These are phyloP conservation scores for Aspergillus indologenus DNA, from an alignment of 495 filamentous ascomycete species.

Conservation along the genomic window DNA sequence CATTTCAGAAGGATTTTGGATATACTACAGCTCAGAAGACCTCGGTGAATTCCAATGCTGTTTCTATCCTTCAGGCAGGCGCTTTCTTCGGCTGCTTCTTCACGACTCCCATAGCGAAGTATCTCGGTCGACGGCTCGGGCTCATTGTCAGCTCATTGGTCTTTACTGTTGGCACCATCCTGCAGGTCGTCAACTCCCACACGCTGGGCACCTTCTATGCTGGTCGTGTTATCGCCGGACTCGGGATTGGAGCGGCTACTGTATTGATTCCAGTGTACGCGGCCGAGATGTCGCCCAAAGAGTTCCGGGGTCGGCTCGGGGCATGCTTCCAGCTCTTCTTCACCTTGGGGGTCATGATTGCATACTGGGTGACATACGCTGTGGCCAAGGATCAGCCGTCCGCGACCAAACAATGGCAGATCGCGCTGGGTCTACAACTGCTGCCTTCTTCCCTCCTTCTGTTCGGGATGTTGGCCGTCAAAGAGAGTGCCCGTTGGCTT, in stretches of 20 bases:
- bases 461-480: conserved; percentile 43
- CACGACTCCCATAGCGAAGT: conserved; percentile 42
- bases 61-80: conserved; percentile 40
- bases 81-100: conserved; percentile 48
- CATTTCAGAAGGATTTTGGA: conserved; percentile 39
- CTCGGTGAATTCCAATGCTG: conserved; percentile 41
- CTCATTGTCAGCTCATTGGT: conserved; percentile 40
- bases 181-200: conserved; percentile 42
- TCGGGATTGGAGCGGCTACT: conserved; percentile 55
- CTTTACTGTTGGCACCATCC: conserved; percentile 43
- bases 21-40: conserved; percentile 32
- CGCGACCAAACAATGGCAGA: conserved; percentile 49
- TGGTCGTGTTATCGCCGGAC: conserved; percentile 48
- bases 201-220: conserved; percentile 44
- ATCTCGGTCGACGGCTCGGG: conserved; percentile 39
- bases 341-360: conserved; percentile 46
- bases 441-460: conserved; percentile 42
- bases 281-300: conserved; percentile 52
- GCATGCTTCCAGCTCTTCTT: conserved; percentile 49
- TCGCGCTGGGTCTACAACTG: conserved; percentile 49
- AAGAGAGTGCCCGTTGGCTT: conserved; percentile 51
- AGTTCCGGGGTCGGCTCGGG: conserved; percentile 51
- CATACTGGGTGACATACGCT: conserved; percentile 50
- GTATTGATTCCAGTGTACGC: conserved; percentile 53
- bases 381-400: conserved; percentile 33